Conservation (phyloP, 1,284 basidiomycete species). For the Heterobasidion occidentale region DNA sequence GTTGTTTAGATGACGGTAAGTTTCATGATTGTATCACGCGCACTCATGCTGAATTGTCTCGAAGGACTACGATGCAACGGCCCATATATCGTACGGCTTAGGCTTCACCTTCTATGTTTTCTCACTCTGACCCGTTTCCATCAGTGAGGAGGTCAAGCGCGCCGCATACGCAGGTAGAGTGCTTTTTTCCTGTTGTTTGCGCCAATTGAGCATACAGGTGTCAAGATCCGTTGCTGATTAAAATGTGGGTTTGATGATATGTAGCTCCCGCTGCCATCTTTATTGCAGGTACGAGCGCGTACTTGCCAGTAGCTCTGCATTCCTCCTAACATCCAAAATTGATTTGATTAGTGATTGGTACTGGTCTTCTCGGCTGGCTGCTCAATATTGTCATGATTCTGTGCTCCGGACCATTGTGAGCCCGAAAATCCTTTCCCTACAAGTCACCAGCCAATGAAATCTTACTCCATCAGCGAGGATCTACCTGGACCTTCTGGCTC, state of each 20-base stretch:
- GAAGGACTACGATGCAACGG: conserved; percentile 68
- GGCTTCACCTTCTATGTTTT: not conserved
- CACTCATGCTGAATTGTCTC: not conserved
- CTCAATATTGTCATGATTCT: conserved; percentile 80
- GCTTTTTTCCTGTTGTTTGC: not conserved
- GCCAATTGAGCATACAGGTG: not conserved
- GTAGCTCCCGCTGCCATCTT: conserved; percentile 72
- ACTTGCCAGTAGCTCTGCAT: not conserved
- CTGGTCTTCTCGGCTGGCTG: conserved; percentile 77
- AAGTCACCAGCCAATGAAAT: not conserved
- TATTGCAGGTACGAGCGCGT: conserved; percentile 52
- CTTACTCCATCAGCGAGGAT: conserved; percentile 32
- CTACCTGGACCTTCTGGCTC: conserved; percentile 61
- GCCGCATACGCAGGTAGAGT: conserved; percentile 77
- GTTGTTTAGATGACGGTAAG: conserved; percentile 54
- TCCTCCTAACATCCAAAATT: not conserved
- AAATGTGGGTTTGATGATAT: not conserved
- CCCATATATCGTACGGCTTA: conserved; percentile 75
- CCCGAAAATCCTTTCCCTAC: conserved; percentile 5
- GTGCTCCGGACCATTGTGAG: conserved; percentile 66
- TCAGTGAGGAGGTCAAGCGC: conserved; percentile 79
- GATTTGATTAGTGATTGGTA: conserved; percentile 57
- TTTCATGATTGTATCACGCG: not conserved
- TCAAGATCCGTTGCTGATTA: not conserved
- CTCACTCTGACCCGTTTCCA: not conserved